A percentile compares a stretch with the other conserved stretches of the same genome.
Evolutionary conservation across 306 rosid genomes (phyloP).

Genomic region (Cajanus cajan): DNA sequence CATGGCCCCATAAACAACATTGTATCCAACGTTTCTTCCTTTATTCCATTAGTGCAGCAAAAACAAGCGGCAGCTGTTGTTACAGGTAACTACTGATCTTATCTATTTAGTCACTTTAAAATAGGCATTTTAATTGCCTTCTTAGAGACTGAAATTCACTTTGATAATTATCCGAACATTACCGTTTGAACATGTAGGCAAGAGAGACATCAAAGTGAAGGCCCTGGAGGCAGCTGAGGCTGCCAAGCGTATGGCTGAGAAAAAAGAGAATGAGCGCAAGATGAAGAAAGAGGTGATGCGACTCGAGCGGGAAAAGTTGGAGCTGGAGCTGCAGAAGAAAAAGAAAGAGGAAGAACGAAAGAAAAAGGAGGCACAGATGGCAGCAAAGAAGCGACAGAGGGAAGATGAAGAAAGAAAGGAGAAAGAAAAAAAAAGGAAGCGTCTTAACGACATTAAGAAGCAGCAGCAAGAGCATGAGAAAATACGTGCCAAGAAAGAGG

Average conservation of each 20-base stretch:
- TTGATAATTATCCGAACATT: conserved; percentile 24
- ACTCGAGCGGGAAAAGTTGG: conserved; percentile 64
- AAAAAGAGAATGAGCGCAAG: conserved; percentile 89
- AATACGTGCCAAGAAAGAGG: conserved; percentile 54
- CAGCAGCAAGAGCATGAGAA: conserved; percentile 61
- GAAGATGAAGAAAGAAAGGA: conserved; percentile 80
- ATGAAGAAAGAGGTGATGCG: conserved; percentile 76
- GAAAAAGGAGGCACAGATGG: conserved; percentile 71
- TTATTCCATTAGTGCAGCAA: conserved; percentile 92
- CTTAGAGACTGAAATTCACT: conserved; percentile 6
- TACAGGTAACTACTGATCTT: conserved; percentile 57
- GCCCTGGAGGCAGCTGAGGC: conserved; percentile 91
- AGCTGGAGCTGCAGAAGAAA: conserved; percentile 69
- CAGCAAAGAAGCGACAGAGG: conserved; percentile 82
- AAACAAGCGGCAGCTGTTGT: conserved; percentile 75
- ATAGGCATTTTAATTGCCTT: conserved; percentile 10
- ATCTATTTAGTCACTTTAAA: background rate
- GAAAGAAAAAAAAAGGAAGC: conserved; percentile 74
- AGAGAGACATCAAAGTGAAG: conserved; percentile 85
- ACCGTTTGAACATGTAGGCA: conserved; percentile 52
- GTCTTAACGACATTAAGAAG: conserved; percentile 60
- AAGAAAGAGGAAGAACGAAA: conserved; percentile 70
- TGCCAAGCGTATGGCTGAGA: conserved; percentile 76
- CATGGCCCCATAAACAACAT: conserved; percentile 58
- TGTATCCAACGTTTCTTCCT: conserved; percentile 73